phyloP scores from a whole-genome alignment of 2,329 filamentous ascomycete species.

The Pseudogymnoascus sp. region DNA sequence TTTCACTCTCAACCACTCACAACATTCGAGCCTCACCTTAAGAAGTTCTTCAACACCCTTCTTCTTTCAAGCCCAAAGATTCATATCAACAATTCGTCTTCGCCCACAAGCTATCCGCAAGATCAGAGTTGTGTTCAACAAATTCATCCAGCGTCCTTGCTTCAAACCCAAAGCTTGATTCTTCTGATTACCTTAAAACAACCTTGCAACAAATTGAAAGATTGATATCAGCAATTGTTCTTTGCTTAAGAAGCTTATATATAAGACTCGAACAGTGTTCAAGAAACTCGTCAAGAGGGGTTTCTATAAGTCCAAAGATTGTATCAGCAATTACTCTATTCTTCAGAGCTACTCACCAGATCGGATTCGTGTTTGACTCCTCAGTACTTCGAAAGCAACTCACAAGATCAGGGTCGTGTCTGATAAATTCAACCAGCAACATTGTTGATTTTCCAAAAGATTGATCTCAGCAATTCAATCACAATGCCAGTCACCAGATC shows the following conservation, averaged over 20 bases:
- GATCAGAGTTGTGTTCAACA: neutral
- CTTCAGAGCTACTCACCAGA: neutral
- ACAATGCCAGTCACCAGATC: slow-evolving; percentile 4
- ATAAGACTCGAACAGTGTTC: neutral
- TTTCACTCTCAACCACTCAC: neutral
- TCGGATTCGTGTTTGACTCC: neutral
- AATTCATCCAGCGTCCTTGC: neutral
- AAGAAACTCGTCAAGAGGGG: neutral
- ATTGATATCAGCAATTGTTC: neutral
- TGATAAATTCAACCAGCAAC: neutral
- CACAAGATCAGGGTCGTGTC: neutral
- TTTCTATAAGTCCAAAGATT: neutral
- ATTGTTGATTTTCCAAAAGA: neutral
- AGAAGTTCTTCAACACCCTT: neutral
- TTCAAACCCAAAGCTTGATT: neutral
- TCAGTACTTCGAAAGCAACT: neutral
- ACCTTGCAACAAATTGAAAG: neutral
- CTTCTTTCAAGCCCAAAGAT: neutral
- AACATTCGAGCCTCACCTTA: neutral
- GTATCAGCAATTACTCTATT: neutral
- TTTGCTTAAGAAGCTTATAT: neutral
- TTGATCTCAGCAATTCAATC: neutral
- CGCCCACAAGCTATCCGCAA: neutral
- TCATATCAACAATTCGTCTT: neutral
- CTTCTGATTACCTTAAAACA: no score